Evolutionary conservation across 305 asterid species (phyloP), one percentile per base, ranked within the genome.

Genomic region (Fraxinus floribunda): DNA sequence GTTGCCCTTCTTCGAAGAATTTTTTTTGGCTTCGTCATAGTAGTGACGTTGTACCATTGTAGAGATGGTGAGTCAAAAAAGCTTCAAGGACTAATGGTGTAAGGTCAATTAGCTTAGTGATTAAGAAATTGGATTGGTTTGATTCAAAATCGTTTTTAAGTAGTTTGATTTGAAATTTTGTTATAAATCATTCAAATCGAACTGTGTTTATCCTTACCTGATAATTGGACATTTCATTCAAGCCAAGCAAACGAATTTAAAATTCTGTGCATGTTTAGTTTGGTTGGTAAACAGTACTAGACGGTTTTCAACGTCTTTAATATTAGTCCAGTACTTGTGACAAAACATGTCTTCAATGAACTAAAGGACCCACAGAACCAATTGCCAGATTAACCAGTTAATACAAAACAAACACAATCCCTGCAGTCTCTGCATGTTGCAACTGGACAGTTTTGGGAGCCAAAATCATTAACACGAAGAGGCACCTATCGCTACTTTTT

Each of bases 401-500:
- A 41, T 41, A 10, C 52, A 41, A 13, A 46, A 46, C 18, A 13
- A 46, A 5, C n/a, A 46, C 57, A 46, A 46, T 13, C 57, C 57
- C 6, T 46, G 57, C 57, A 46, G 57, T 46, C 49, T 39, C n/a
- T 11, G 55, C 55, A 44, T 44, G 55, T 44, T 46, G 57, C 57
- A 38, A 13, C 18, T 41, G 57, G 57, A 46, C 18, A 13, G 57
- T 46, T 46, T 46, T 13, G 57, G 57, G 57, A 46, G 57, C 57
- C 57, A 46, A 46, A 46, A 46, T 13, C 57, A 46, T 46, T 3
- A 46, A 39, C 49, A 8, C 13, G 49, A 39, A 11, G 57, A 46
- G 18, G 90, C 91, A 57, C 93, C 86, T n/a, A 95, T 89, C 8
- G 95, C 96, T 18, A 86, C 89, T 84, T 86, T 90, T 2, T n/a